Evolutionary conservation across 768 basidiomycete species (phyloP).

Genomic region (Phanerochaete carnosa): DNA sequence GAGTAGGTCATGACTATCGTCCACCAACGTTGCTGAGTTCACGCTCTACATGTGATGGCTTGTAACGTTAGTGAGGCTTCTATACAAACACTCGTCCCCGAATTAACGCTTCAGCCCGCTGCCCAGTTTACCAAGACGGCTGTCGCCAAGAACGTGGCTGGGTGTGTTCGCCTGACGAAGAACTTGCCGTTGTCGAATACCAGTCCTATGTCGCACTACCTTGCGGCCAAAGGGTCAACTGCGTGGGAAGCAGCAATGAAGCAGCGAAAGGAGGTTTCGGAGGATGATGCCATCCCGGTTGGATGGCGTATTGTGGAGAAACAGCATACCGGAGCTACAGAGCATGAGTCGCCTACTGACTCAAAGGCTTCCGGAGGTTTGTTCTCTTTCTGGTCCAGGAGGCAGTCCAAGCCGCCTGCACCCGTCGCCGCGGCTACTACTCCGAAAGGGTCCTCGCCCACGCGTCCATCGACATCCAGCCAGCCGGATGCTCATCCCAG

Average conservation of each 20-base stretch:
- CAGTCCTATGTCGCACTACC: conserved; percentile 69
- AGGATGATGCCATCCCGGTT: conserved; percentile 57
- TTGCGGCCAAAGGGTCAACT: conserved; percentile 68
- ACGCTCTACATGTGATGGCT: neutral
- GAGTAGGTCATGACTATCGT: conserved; percentile 29
- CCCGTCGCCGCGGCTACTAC: neutral
- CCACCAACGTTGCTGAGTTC: neutral
- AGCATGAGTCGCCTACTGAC: conserved; percentile 42
- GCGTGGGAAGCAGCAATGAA: conserved; percentile 75
- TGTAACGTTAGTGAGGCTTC: conserved; percentile 8
- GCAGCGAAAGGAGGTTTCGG: conserved; percentile 41
- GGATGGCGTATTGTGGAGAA: conserved; percentile 75
- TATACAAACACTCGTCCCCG: conserved; percentile 34
- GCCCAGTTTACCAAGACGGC: conserved; percentile 53
- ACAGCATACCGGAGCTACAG: conserved; percentile 33
- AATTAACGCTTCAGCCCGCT: conserved; percentile 44
- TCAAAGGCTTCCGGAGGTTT: conserved; percentile 51
- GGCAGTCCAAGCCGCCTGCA: conserved; percentile 21
- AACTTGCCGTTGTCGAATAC: conserved; percentile 47
- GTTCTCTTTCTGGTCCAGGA: conserved; percentile 72
- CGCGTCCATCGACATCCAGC: neutral
- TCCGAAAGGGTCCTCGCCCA: conserved; percentile 3
- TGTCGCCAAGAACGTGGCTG: conserved; percentile 54
- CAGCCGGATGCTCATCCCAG: neutral
- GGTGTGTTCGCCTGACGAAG: conserved; percentile 62